Conservation (phyloP, 495 filamentous ascomycete species). For the Diplogelasinospora grovesii region DNA sequence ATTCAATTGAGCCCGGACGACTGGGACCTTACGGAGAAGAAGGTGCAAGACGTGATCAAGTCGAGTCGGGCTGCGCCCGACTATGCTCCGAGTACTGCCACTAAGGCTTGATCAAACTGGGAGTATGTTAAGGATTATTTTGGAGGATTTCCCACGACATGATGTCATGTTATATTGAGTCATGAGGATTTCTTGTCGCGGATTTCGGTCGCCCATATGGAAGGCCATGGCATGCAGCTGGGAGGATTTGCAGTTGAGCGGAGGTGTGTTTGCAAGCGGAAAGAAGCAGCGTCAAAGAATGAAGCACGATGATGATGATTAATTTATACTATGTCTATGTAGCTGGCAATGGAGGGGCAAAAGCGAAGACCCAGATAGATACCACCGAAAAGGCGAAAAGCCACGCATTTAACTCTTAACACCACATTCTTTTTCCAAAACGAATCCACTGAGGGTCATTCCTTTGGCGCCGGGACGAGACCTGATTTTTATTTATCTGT, state of each 20-base stretch:
- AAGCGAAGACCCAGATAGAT: slow-evolving; percentile 5
- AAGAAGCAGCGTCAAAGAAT: too few relatives aligned
- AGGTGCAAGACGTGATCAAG: slow-evolving; percentile 78
- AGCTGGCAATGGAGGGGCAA: too few relatives aligned
- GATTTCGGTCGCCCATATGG: too few relatives aligned
- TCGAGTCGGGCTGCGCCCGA: slow-evolving; percentile 62
- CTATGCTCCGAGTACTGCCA: slow-evolving; percentile 38
- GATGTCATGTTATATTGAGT: too few relatives aligned
- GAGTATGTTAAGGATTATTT: not conserved
- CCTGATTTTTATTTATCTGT: not conserved
- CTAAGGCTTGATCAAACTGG: slow-evolving; percentile 3
- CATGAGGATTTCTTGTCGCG: too few relatives aligned
- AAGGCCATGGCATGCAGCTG: too few relatives aligned
- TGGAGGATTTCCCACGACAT: too few relatives aligned
- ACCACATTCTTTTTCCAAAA: too few relatives aligned
- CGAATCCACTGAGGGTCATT: not conserved
- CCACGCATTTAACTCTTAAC: not conserved
- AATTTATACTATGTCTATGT: too few relatives aligned
- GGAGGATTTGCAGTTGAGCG: too few relatives aligned
- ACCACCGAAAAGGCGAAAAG: slow-evolving; percentile 4
- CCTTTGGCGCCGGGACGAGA: not conserved
- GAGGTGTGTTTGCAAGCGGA: too few relatives aligned
- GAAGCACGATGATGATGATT: too few relatives aligned
- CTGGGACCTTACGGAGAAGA: slow-evolving; percentile 80
- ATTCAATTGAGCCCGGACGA: slow-evolving; percentile 52